Evolutionary conservation across 306 rosid genomes (phyloP).

Genomic region (Styphnolobium japonicum): DNA sequence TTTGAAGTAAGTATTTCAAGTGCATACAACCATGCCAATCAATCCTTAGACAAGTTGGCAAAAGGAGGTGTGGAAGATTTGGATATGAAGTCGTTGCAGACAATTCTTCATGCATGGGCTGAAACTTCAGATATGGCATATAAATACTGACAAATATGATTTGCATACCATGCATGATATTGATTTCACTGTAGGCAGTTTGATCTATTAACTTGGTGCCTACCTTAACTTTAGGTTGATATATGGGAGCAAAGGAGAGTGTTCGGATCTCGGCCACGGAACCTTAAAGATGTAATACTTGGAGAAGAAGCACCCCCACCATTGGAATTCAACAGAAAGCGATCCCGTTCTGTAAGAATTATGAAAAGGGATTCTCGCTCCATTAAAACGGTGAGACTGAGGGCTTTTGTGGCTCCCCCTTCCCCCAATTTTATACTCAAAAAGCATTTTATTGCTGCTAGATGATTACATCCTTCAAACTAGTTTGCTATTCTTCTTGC

Average conservation of each 20-base stretch:
- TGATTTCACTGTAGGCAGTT: constrained; percentile 2
- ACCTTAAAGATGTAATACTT: constrained; percentile 66
- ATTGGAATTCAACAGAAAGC: constrained; percentile 67
- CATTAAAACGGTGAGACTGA: constrained; percentile 72
- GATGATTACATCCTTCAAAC: constrained; percentile 13
- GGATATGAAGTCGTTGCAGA: neutral
- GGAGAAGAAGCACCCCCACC: constrained; percentile 78
- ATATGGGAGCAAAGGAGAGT: constrained; percentile 94
- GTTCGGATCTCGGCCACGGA: constrained; percentile 63
- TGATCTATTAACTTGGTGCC: constrained; percentile 17
- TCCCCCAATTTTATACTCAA: neutral
- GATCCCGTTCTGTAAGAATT: constrained; percentile 74
- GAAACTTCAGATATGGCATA: neutral
- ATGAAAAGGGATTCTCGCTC: constrained; percentile 84
- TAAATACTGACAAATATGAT: constrained; percentile 11
- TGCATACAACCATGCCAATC: neutral
- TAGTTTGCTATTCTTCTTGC: neutral
- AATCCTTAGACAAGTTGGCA: neutral
- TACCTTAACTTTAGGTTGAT: constrained; percentile 50
- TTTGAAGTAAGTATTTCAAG: constrained; percentile 6
- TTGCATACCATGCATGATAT: constrained; percentile 13
- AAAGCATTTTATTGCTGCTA: constrained; percentile 2
- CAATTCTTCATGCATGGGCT: constrained; percentile 13
- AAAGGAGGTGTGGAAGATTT: neutral
- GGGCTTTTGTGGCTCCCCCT: neutral